Base-by-base conservation (phyloP, 768 basidiomycete genomes). In the Trametes cubensis region DNA sequence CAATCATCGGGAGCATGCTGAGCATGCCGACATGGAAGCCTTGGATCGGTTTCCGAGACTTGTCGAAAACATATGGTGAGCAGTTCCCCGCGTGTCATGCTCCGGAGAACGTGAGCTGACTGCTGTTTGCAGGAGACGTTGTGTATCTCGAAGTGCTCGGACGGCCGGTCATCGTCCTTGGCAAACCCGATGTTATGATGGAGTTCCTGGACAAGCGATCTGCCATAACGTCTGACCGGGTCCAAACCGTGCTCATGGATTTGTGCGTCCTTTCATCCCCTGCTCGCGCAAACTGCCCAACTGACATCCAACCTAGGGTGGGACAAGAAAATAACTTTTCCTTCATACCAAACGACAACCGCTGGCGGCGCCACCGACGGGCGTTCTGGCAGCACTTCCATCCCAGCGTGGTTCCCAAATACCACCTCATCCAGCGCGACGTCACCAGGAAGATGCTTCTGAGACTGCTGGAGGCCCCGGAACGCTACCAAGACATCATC, bases 171-270 rank as follows among this genome's bases (percentile, higher is more conserved):
- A 34, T 73, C 18, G 34, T 72, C n/a, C 50, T 74, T 8, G 69
- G 72, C 45, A 69, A 67, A 2, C 44, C 62, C 11, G 53, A 66
- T n/a, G 63, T 66, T 8, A 67, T 68, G 20, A 40, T 47, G 1
- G 74, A 75, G 14, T 66, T 72, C 39, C 65, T 75, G 23, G 67
- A 73, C 17, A 70, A 70, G 42, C 62, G 68, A 15, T 69, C 71
- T 1, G 62, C 66, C 4, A 69, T 70, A 18, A 71, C 73, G 46
- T 74, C 73, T 6, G 70, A 69, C 40, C 59, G 76, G 39, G 55
- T 38, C 7, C 11, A 25, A 1, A 46, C 40, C 20, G 30, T 25
- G 1, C 20, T 58, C 18, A 6, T 61, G 8, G 45, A 49, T 6
- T 14, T 65, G 60, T 65, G 5, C 2, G 59, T 39, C n/a, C 2